Percentiles rank a stretch among this genome's conserved stretches.
Conservation (phyloP, 192 early-diverging fungal species). For the Dissophora ornata region DNA sequence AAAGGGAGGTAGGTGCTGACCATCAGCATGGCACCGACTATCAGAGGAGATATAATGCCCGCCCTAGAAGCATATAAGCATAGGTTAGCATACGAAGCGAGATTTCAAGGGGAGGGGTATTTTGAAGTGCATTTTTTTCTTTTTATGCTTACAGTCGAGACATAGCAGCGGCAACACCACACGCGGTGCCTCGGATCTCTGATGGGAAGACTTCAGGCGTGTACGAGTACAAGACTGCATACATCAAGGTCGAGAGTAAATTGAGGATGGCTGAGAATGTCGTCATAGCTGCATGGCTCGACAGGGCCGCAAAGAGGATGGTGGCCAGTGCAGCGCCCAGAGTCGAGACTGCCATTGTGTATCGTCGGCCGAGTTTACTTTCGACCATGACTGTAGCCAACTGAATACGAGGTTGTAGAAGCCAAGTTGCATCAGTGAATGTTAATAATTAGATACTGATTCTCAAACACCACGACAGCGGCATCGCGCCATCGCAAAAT, state of each 20-base stretch:
- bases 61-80: constrained; percentile 40
- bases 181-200: constrained; percentile 79
- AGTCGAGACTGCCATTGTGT: constrained; percentile 84
- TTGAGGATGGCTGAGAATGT: constrained; percentile 71
- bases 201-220: constrained; percentile 90
- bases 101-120: neutral
- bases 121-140: too few species aligned
- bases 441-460: too few species aligned
- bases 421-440: too few species aligned
- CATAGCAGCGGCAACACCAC: constrained; percentile 80
- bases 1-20: constrained; percentile 70
- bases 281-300: constrained; percentile 65
- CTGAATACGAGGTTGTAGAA: constrained; percentile 30
- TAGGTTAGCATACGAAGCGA: neutral
- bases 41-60: constrained; percentile 79
- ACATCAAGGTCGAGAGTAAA: constrained; percentile 77
- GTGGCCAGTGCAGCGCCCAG: constrained; percentile 75
- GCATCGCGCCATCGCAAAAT: neutral
- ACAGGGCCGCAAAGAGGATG: constrained; percentile 73
- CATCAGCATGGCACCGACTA: constrained; percentile 73
- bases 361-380: constrained; percentile 76
- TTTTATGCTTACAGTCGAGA: constrained; percentile 71
- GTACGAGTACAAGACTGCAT: constrained; percentile 89
- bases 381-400: constrained; percentile 73
- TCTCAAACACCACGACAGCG: too few species aligned